Percentiles rank a stretch among this genome's conserved stretches.
Conservation (phyloP, 495 filamentous ascomycete genomes). For the Baudoinia panamericana region DNA sequence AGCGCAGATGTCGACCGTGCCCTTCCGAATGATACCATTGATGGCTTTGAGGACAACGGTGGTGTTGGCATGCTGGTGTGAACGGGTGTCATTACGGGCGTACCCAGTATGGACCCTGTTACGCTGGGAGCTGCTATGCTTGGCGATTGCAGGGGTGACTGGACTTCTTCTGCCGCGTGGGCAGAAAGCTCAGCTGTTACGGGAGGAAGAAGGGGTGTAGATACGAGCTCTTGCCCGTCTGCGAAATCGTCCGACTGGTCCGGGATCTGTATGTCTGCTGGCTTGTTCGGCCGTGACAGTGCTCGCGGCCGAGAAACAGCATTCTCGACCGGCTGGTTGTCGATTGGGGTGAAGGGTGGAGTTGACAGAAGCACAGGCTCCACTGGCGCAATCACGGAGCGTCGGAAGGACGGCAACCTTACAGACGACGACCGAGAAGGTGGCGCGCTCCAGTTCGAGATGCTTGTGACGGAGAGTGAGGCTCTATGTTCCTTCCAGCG, state of each 20-base stretch:
- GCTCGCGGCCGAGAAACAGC: constrained; percentile 25
- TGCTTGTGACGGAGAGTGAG: constrained; percentile 30
- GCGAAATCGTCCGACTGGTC: constrained; percentile 37
- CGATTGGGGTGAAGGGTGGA: constrained; percentile 37
- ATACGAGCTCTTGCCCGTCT: constrained; percentile 45
- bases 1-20: constrained; percentile 28
- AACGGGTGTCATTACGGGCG: constrained; percentile 32
- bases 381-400: constrained; percentile 1
- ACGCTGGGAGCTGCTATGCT: constrained; percentile 40
- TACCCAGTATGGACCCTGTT: constrained; percentile 30
- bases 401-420: constrained; percentile 6
- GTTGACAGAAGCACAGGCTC: constrained; percentile 53
- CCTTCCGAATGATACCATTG: constrained; percentile 55
- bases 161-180: constrained; percentile 30
- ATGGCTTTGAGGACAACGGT: constrained; percentile 67
- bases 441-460: constrained; percentile 32
- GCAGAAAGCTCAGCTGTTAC: constrained; percentile 38
- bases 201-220: constrained; percentile 72
- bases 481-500: constrained; percentile 44
- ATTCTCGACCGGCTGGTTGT: constrained; percentile 32
- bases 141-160: constrained; percentile 75
- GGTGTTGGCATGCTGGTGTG: constrained; percentile 50
- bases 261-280: constrained; percentile 28
- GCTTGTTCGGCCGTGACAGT: constrained; percentile 19
- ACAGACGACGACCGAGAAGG: constrained; percentile 42